These are phyloP conservation scores for Musa itinerans DNA, from an alignment of 176 grass and related monocot species.

Conservation along the genomic window DNA sequence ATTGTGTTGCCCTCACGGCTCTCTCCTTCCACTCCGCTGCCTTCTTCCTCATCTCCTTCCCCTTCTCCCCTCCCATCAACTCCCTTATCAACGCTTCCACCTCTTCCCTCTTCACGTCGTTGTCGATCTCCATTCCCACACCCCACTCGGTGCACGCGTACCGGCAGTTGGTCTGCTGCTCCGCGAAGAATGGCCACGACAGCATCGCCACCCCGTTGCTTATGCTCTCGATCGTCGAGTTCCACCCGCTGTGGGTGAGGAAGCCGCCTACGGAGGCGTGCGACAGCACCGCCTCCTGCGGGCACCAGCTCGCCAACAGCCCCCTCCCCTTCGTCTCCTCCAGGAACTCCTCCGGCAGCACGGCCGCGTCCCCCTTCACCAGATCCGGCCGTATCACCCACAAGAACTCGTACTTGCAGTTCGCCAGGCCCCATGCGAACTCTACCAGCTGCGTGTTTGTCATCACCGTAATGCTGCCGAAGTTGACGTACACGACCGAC, in stretches of 20 bases:
- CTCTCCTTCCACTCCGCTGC: neutral
- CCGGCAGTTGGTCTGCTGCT: conserved; percentile 21
- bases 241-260: conserved; percentile 21
- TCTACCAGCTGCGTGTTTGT: conserved; percentile 16
- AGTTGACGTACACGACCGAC: conserved; percentile 18
- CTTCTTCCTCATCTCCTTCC: conserved; percentile 11
- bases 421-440: conserved; percentile 21
- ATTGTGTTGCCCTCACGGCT: neutral
- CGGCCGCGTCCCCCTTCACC: neutral
- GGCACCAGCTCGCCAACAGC: conserved; percentile 14
- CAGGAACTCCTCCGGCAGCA: conserved; percentile 14
- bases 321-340: neutral
- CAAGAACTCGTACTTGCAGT: conserved; percentile 8
- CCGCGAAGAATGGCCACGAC: conserved; percentile 17
- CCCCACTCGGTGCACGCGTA: conserved; percentile 20
- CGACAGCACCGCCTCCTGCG: conserved; percentile 11
- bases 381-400: conserved; percentile 16
- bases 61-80: conserved; percentile 11
- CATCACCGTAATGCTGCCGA: conserved; percentile 18
- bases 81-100: conserved; percentile 8
- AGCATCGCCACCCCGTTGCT: conserved; percentile 13
- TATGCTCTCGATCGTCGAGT: conserved; percentile 15
- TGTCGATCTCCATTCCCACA: conserved; percentile 19
- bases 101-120: conserved; percentile 5
- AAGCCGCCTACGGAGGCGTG: neutral